Percentiles rank a stretch among this genome's conserved stretches.
Evolutionary conservation across 1,284 basidiomycete genomes (phyloP).

Genomic region (Anthracocystis panici-leucophaei): DNA sequence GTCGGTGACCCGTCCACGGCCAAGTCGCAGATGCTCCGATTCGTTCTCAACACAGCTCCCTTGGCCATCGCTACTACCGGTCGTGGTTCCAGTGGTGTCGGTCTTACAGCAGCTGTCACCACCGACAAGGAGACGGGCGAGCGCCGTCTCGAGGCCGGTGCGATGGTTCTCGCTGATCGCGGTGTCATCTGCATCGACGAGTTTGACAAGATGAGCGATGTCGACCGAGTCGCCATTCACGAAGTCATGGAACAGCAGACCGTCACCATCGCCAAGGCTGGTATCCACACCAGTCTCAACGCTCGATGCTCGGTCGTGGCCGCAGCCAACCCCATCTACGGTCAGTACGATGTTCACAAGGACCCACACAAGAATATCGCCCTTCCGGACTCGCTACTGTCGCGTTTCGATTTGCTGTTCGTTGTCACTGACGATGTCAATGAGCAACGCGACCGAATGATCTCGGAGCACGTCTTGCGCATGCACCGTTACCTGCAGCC

Average conservation of each 20-base stretch:
- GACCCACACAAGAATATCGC: constrained; percentile 99
- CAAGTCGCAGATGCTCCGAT: constrained; percentile 95
- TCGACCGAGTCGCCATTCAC: constrained; percentile 99
- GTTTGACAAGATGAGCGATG: constrained; percentile 99
- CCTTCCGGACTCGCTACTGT: constrained; percentile 95
- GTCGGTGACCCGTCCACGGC: constrained; percentile 98
- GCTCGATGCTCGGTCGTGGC: constrained; percentile 97
- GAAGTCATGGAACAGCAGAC: constrained; percentile 99
- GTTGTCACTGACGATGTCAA: constrained; percentile 98
- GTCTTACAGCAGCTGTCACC: constrained; percentile 98
- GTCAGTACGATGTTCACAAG: constrained; percentile 99
- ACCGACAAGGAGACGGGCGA: constrained; percentile 96
- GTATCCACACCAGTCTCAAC: constrained; percentile 97
- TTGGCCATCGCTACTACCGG: constrained; percentile 98
- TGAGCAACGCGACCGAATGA: constrained; percentile 90
- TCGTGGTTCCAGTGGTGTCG: constrained; percentile 95
- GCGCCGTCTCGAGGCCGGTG: constrained; percentile 93
- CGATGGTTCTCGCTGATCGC: constrained; percentile 99
- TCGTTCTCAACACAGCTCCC: constrained; percentile 95
- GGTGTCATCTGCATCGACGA: constrained; percentile 99
- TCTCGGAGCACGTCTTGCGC: constrained; percentile 96
- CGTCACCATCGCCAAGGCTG: constrained; percentile 98
- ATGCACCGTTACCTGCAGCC: constrained; percentile 98
- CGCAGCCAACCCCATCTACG: constrained; percentile 98
- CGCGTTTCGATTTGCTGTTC: constrained; percentile 98